Conservation (phyloP, 306 rosid species). For the Ochetophila trinervis region DNA sequence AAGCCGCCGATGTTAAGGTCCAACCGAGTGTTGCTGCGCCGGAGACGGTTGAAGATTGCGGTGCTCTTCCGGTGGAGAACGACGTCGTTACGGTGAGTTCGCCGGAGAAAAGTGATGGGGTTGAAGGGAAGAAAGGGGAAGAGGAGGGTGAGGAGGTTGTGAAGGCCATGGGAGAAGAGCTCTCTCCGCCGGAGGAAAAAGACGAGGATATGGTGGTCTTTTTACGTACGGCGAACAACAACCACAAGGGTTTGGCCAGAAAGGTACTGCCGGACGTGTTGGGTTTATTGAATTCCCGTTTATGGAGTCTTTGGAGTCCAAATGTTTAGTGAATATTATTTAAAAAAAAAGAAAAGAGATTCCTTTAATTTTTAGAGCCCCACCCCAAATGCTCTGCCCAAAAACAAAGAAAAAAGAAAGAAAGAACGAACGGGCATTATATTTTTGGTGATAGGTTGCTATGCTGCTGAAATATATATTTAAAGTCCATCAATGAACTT, state of each 20-base stretch:
- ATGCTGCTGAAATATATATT: constrained; percentile 29
- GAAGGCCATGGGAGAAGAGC: neutral
- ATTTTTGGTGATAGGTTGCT: constrained; percentile 25
- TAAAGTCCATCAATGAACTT: constrained; percentile 19
- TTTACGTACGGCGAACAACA: constrained; percentile 27
- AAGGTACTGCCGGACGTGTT: constrained; percentile 75
- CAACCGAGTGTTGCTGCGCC: neutral
- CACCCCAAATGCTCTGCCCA: neutral
- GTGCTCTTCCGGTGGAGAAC: constrained; percentile 14
- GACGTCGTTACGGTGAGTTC: constrained; percentile 4
- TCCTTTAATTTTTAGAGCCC: constrained; percentile 25
- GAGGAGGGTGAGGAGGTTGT: constrained; percentile 1
- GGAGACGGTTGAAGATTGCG: constrained; percentile 2
- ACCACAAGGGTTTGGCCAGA: constrained; percentile 56
- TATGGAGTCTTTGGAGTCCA: constrained; percentile 80
- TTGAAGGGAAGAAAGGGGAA: neutral
- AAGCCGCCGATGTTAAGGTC: neutral
- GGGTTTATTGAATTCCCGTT: constrained; percentile 64
- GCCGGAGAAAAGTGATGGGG: neutral
- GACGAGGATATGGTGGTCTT: constrained; percentile 17
- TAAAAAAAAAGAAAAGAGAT: neutral
- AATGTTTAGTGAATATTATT: constrained; percentile 28
- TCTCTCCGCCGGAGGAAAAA: constrained; percentile 4
- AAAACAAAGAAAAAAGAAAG: neutral
- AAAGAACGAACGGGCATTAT: neutral